Percentiles rank a stretch among this genome's conserved stretches.
Conservation (phyloP, 2,329 filamentous ascomycete genomes). For the Penicillium palitans region DNA sequence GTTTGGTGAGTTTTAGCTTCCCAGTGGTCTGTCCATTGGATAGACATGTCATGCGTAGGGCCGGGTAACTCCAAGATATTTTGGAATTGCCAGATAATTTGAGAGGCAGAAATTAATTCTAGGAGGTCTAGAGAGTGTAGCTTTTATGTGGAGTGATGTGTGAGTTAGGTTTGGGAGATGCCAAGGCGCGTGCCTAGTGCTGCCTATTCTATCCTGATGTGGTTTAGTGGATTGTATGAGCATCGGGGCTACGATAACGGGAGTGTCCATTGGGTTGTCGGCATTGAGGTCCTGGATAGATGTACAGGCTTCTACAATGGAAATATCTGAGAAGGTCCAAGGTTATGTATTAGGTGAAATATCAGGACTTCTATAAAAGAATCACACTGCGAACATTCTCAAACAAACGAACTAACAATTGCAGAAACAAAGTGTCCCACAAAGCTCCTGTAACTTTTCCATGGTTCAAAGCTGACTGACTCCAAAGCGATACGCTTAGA, state of each 20-base stretch:
- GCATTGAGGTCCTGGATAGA: fast-evolving
- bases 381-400: slow-evolving; percentile 12
- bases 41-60: background rate
- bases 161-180: background rate
- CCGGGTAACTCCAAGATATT: background rate
- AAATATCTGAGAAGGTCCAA: background rate
- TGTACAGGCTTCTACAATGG: too few species aligned
- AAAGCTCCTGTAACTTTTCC: slow-evolving; percentile 13
- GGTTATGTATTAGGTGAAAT: slow-evolving; percentile 22
- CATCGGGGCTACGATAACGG: too few species aligned
- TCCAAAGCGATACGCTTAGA: slow-evolving; percentile 31
- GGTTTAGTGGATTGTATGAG: background rate
- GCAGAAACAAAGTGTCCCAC: slow-evolving; percentile 16
- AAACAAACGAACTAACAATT: slow-evolving; percentile 14
- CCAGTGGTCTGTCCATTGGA: background rate
- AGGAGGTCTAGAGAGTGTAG: background rate
- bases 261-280: too few species aligned
- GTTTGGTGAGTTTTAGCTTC: background rate
- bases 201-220: background rate
- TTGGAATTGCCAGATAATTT: background rate
- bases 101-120: too few species aligned
- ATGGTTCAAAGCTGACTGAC: background rate
- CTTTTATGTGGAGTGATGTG: background rate
- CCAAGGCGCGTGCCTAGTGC: background rate
- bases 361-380: slow-evolving; percentile 9